These are phyloP conservation scores for Sonneratia alba DNA, from an alignment of 345 rosid species.

Conservation along the genomic window DNA sequence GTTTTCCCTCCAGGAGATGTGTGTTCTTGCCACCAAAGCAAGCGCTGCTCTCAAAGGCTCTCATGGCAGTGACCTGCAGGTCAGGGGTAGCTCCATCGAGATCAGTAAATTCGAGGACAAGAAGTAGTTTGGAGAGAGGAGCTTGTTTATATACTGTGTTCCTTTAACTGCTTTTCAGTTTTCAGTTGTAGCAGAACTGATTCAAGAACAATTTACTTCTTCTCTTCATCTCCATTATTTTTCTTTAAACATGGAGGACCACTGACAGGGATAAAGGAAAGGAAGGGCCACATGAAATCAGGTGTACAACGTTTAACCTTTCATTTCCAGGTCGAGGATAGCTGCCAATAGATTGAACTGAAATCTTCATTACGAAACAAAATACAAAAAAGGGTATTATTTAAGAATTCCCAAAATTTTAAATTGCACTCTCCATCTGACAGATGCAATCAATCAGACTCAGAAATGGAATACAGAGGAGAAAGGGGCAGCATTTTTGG, in stretches of 20 bases:
- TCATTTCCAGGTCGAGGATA: background rate
- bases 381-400: background rate
- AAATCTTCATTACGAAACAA: background rate
- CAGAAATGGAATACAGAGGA: background rate
- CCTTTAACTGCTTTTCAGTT: too few species aligned
- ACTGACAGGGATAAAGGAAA: too few species aligned
- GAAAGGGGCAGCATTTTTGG: background rate
- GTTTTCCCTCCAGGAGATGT: slow-evolving; percentile 28
- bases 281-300: too few species aligned
- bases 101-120: too few species aligned
- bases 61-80: background rate
- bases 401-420: background rate
- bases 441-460: background rate
- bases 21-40: slow-evolving; percentile 39
- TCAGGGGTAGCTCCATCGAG: too few species aligned
- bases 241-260: too few species aligned
- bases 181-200: too few species aligned
- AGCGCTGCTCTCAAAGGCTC: slow-evolving; percentile 12
- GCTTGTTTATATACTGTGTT: too few species aligned
- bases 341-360: background rate
- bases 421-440: background rate
- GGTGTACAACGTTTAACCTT: too few species aligned
- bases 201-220: too few species aligned
- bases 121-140: too few species aligned
- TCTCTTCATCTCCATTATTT: too few species aligned